Evolutionary conservation across 176 grass and related monocot genomes (phyloP).

Genomic region (Juncus inflexus): DNA sequence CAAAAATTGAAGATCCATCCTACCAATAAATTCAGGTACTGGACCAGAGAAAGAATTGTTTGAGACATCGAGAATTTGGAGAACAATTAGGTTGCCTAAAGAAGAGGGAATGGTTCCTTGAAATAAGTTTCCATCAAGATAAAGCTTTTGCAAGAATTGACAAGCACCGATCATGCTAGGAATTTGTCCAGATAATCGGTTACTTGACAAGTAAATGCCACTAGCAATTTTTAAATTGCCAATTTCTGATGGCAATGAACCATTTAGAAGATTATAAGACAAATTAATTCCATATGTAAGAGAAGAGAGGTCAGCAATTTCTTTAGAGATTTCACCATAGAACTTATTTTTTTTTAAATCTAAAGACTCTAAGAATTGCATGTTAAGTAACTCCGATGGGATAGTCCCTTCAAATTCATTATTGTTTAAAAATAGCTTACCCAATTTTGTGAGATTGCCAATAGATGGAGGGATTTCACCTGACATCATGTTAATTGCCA

Average conservation of each 20-base stretch:
- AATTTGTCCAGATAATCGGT: constrained; percentile 22
- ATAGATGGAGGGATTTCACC: too few species aligned
- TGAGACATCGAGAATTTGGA: constrained; percentile 15
- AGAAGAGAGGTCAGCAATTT: background rate
- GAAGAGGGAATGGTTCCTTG: constrained; percentile 24
- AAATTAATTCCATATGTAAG: background rate
- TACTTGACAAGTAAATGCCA: constrained; percentile 19
- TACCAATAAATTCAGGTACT: constrained; percentile 15
- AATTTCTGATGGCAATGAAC: constrained; percentile 10
- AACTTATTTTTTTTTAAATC: constrained; percentile 29
- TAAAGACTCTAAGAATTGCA: background rate
- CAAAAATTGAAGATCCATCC: constrained; percentile 8
- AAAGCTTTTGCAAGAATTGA: constrained; percentile 3
- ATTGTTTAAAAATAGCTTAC: background rate
- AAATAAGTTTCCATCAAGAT: constrained; percentile 25
- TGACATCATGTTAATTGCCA: too few species aligned
- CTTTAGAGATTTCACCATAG: constrained; percentile 25
- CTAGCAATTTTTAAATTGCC: constrained; percentile 11
- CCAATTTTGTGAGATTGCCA: too few species aligned
- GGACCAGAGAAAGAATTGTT: constrained; percentile 17
- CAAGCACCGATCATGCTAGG: constrained; percentile 24
- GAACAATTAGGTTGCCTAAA: constrained; percentile 9
- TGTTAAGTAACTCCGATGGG: constrained; percentile 17
- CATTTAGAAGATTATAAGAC: constrained; percentile 14
- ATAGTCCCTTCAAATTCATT: constrained; percentile 21